Base-by-base conservation (phyloP, 306 rosid species). In the Arachis stenosperma region DNA sequence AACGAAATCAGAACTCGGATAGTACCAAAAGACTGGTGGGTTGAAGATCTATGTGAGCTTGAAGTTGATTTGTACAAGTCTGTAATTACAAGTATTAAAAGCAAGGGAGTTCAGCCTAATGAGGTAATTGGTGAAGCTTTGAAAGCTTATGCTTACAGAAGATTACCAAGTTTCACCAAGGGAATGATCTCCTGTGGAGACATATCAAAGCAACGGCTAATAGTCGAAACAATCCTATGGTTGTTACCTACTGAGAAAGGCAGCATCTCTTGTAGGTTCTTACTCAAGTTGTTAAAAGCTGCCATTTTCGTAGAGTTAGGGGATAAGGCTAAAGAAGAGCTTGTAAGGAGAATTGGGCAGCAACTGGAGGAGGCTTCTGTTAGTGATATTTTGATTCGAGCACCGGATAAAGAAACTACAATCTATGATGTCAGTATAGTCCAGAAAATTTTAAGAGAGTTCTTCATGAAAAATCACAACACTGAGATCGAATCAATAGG, bases 11-110 rank as follows among this genome's bases (percentile, higher is more conserved):
- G 90, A 83, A 85, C 76, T 69, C 87, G 92, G 37, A 67, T 69
- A 29, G 99, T 95, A 81, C 99, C 98, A 42, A 87, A 81, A 65
- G 99, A 91, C 79, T 95, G 99, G 99, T 95, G 99, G 99, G 97
- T 90, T 74, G 98, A 88, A 83, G 98, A 91, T 75, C 78, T 95
- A 73, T 95, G 97, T 50, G 98, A 95, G 79, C 99, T 95, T 61
- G 97, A 91, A 76, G 90, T 87, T 71, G 96, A 91, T 76, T 74
- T 91, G 41, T 95, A 80, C 65, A 87, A 86, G 75, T 85, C 82
- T 6, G 98, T 91, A 61, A 69, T 95, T 65, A 47, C 65, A 6
- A 81, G 43, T 80, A 87, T 95, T 70, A 91, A 86, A 70, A 57
- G 67, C 75, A 91, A 84, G 81, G 86, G 68, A 13, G 44, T 76